phyloP scores from a whole-genome alignment of 108 stramenopile genomes.

The Skeletonema marinoi region DNA sequence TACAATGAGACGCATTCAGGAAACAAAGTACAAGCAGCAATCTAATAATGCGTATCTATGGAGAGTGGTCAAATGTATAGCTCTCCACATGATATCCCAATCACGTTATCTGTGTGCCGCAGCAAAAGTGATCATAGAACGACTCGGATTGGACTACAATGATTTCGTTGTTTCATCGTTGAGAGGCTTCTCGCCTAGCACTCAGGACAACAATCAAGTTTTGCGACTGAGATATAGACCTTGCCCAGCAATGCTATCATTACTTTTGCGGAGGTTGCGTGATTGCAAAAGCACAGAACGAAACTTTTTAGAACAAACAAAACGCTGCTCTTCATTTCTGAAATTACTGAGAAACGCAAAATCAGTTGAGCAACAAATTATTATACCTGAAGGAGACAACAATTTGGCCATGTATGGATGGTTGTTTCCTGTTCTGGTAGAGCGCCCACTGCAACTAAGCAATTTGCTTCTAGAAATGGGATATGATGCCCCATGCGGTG shows the following conservation, averaged over 20 bases:
- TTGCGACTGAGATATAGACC: slow-evolving; percentile 64
- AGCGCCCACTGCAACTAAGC: slow-evolving; percentile 46
- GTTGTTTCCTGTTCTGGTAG: slow-evolving; percentile 57
- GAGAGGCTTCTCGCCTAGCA: slow-evolving; percentile 59
- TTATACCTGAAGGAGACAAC: slow-evolving; percentile 5
- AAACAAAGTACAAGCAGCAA: slow-evolving; percentile 51
- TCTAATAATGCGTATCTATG: slow-evolving; percentile 46
- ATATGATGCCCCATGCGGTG: slow-evolving; percentile 67
- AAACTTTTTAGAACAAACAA: slow-evolving; percentile 20
- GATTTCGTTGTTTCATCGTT: slow-evolving; percentile 49
- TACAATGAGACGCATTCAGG: slow-evolving; percentile 68
- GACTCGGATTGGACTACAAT: slow-evolving; percentile 60
- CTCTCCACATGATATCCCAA: slow-evolving; percentile 56
- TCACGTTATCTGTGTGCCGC: slow-evolving; percentile 50
- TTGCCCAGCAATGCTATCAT: slow-evolving; percentile 56
- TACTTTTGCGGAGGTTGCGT: slow-evolving; percentile 58
- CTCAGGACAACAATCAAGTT: not conserved
- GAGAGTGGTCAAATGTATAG: slow-evolving; percentile 46
- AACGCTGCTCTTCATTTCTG: slow-evolving; percentile 25
- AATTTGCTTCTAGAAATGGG: slow-evolving; percentile 42
- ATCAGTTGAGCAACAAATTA: slow-evolving; percentile 18
- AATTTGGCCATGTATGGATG: slow-evolving; percentile 48
- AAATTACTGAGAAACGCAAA: not conserved
- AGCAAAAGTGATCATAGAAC: slow-evolving; percentile 22
- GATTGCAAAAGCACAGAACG: slow-evolving; percentile 34